A percentile compares a stretch with the other conserved stretches of the same genome.
Evolutionary conservation across 495 filamentous ascomycete genomes (phyloP).

Genomic region (Aspergillus kassunensis): DNA sequence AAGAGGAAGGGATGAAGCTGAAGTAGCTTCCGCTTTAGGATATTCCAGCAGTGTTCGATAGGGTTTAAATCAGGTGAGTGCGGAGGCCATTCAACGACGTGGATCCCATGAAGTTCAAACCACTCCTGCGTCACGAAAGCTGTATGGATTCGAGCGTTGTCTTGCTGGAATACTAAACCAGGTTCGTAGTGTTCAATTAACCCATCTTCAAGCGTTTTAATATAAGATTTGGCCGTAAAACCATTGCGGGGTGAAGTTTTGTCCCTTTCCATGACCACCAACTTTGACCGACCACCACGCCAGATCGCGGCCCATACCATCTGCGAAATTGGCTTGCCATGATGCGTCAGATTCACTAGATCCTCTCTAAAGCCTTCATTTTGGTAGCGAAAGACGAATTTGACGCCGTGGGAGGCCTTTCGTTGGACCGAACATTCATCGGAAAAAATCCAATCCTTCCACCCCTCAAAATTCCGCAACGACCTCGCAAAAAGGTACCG

Average conservation of each 20-base stretch:
- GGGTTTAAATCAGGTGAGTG: slow-evolving; percentile 3
- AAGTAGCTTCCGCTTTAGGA: background rate
- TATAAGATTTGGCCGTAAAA: background rate
- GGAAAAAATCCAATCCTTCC: background rate
- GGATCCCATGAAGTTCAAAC: background rate
- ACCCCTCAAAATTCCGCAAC: background rate
- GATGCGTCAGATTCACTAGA: background rate
- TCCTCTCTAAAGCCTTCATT: background rate
- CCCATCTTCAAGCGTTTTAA: background rate
- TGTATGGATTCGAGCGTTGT: background rate
- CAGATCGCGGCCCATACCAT: background rate
- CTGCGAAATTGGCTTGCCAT: background rate
- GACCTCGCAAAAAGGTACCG: background rate
- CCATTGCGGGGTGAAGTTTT: background rate
- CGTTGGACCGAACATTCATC: background rate
- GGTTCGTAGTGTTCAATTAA: background rate
- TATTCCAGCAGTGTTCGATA: background rate
- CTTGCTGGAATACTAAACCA: background rate
- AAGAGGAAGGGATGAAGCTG: too few species aligned
- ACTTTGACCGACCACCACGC: background rate
- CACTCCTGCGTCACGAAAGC: background rate
- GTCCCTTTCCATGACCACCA: background rate
- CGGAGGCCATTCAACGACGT: background rate
- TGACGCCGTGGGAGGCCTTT: background rate
- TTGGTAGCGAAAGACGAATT: background rate